Base-by-base conservation (phyloP, 257 asterid species). In the Solanum ossicruentum region DNA sequence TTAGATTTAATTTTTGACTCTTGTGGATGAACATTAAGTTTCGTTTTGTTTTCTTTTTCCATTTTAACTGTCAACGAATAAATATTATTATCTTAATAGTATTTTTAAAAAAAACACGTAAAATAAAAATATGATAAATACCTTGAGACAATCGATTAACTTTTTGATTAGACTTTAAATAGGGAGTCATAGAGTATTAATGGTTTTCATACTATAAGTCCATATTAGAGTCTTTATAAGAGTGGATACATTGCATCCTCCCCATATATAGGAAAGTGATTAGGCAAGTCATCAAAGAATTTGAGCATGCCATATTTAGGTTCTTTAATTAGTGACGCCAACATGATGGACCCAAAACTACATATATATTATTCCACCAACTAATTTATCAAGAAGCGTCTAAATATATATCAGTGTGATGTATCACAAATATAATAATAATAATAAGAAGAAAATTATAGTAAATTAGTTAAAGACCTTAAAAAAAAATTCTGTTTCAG, bases 81-180 rank as follows among this genome's bases (percentile, higher is more conserved):
- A 16, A 54, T 54, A 55, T 3, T 55, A 17, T 7, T 17, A 55
- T 6, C 12, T 18, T 18, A 28, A 28, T 28, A 28, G 3, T 28
- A 2, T 28, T 28, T 28, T 28, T 28, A 0, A 28, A 28, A 18
- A 7, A 17, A 8, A 1, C 1, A 18, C 7, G 0, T 17, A 4
- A 60, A 9, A 60, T 2, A n/a, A 60, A 61, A 21, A 21, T 5
- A 61, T 4, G 0, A 61, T 3, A 21, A 6, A 61, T 61, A 61
- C 11, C 1, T 2, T 61, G 1, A 60, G 7, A 60, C 0, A 1
- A 6, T 0, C 2, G 0, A 1, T 10, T 2, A 3, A 61, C 71
- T 17, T 69, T 15, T 36, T 36, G 7, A 17, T 4, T 36, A 69
- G 21, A 66, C 6, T 8, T 66, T 66, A 66, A 32, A 67, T 32